These are phyloP conservation scores for Penicillium sp. DNA, from an alignment of 2,329 filamentous ascomycete genomes.

Conservation along the genomic window DNA sequence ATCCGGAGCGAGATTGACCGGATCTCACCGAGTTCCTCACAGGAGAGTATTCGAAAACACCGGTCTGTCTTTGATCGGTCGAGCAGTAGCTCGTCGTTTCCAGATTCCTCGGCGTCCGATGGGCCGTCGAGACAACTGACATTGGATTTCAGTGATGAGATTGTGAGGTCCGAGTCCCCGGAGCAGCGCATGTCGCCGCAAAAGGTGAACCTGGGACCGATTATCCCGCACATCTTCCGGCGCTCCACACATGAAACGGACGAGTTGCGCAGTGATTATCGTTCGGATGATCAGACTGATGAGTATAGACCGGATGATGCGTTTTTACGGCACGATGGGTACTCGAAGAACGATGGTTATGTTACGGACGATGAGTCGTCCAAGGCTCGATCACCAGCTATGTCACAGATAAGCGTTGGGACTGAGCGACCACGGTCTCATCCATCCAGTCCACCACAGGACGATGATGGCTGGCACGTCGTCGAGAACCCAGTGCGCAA, in stretches of 20 bases:
- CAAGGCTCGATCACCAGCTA: constrained; percentile 32
- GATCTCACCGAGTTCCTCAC: constrained; percentile 49
- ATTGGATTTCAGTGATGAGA: constrained; percentile 37
- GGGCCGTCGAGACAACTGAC: constrained; percentile 40
- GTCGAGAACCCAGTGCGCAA: constrained; percentile 30
- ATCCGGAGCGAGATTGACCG: constrained; percentile 49
- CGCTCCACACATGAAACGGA: constrained; percentile 35
- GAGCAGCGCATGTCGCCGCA: constrained; percentile 30
- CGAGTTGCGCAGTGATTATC: constrained; percentile 4
- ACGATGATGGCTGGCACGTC: constrained; percentile 40
- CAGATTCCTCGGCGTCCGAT: constrained; percentile 47
- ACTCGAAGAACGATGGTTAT: constrained; percentile 37
- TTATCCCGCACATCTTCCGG: constrained; percentile 41
- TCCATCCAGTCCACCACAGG: constrained; percentile 27
- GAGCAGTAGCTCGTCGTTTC: constrained; percentile 52
- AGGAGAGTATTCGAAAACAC: constrained; percentile 42
- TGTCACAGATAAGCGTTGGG: constrained; percentile 37
- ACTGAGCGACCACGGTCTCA: constrained; percentile 35
- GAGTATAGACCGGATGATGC: constrained; percentile 28
- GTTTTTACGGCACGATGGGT: not conserved
- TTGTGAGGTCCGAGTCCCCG: constrained; percentile 40
- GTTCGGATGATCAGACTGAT: constrained; percentile 40
- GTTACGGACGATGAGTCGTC: constrained; percentile 39
- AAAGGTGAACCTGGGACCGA: constrained; percentile 36
- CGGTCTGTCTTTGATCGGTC: constrained; percentile 54